These are phyloP conservation scores for Oryza coarctata DNA, from an alignment of 176 grass and related monocot species.

Conservation along the genomic window DNA sequence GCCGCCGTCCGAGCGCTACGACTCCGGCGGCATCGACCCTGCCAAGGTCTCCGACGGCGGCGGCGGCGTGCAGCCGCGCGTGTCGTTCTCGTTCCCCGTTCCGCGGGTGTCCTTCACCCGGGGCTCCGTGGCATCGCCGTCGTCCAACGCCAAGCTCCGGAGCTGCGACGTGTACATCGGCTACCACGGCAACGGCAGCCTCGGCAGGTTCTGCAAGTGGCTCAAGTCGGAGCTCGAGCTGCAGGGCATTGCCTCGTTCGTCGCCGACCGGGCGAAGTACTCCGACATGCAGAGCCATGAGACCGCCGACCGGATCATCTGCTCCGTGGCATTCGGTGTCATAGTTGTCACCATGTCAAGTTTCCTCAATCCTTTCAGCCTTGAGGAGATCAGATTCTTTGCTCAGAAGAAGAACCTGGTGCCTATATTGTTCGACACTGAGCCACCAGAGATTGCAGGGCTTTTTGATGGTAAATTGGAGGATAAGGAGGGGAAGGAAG, in stretches of 20 bases:
- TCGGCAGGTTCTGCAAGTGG: conserved; percentile 91
- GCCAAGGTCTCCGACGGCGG: conserved; percentile 70
- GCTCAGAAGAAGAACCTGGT: conserved; percentile 97
- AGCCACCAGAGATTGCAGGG: conserved; percentile 58
- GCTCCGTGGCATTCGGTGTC: conserved; percentile 74
- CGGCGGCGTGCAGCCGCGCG: conserved; percentile 40
- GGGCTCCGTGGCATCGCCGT: conserved; percentile 64
- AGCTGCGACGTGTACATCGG: conserved; percentile 95
- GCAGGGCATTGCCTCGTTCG: conserved; percentile 93
- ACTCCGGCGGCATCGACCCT: conserved; percentile 65
- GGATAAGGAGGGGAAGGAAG: conserved; percentile 87
- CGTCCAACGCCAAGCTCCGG: conserved; percentile 87
- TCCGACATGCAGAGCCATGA: conserved; percentile 88
- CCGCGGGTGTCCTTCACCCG: conserved; percentile 84
- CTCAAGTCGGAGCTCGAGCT: conserved; percentile 93
- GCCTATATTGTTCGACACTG: conserved; percentile 76
- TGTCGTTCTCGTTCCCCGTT: conserved; percentile 94
- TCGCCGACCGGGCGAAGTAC: conserved; percentile 83
- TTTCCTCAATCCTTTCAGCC: conserved; percentile 80
- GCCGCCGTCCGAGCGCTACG: conserved; percentile 76
- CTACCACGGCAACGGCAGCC: conserved; percentile 79
- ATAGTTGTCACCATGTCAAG: conserved; percentile 80
- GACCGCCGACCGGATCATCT: conserved; percentile 88
- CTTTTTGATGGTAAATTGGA: conserved; percentile 75
- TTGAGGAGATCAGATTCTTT: conserved; percentile 95